A percentile compares a stretch with the other conserved stretches of the same genome.
phyloP scores from a whole-genome alignment of 139 green algal genomes.

The Klebsormidium nitens region DNA sequence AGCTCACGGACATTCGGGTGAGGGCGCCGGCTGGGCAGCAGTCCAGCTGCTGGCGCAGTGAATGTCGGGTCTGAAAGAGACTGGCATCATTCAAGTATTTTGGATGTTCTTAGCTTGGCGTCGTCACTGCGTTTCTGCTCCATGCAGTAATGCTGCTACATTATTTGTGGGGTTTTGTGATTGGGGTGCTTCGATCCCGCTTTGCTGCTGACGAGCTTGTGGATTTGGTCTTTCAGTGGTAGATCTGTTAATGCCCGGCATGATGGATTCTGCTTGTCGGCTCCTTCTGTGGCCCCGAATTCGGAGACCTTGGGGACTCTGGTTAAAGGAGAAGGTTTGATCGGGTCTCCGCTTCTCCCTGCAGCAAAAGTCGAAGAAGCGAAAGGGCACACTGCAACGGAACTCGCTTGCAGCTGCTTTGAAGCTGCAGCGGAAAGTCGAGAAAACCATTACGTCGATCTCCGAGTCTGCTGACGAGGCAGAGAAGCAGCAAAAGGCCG shows the following conservation, averaged over 20 bases:
- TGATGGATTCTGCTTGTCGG: constrained; percentile 11
- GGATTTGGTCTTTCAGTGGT: background rate
- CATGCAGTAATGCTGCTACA: background rate
- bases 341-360: too few relatives aligned
- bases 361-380: constrained; percentile 2
- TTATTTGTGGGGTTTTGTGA: background rate
- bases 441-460: constrained; percentile 19
- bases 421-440: constrained; percentile 11
- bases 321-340: background rate
- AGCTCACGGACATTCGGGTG: constrained; percentile 49
- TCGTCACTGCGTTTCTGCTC: background rate
- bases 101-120: too few relatives aligned
- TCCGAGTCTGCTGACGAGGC: too few relatives aligned
- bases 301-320: background rate
- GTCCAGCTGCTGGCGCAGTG: too few relatives aligned
- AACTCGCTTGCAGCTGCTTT: constrained; percentile 24
- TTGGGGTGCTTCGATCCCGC: constrained; percentile 1
- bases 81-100: too few relatives aligned
- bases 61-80: too few relatives aligned
- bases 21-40: too few relatives aligned
- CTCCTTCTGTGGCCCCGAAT: too few relatives aligned
- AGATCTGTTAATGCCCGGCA: background rate
- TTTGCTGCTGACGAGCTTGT: background rate
- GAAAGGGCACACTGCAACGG: constrained; percentile 20
- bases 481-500: too few relatives aligned